A percentile compares a stretch with the other conserved stretches of the same genome.
phyloP scores from a whole-genome alignment of 2,329 filamentous ascomycete genomes.

The Verticillium albo-atrum region DNA sequence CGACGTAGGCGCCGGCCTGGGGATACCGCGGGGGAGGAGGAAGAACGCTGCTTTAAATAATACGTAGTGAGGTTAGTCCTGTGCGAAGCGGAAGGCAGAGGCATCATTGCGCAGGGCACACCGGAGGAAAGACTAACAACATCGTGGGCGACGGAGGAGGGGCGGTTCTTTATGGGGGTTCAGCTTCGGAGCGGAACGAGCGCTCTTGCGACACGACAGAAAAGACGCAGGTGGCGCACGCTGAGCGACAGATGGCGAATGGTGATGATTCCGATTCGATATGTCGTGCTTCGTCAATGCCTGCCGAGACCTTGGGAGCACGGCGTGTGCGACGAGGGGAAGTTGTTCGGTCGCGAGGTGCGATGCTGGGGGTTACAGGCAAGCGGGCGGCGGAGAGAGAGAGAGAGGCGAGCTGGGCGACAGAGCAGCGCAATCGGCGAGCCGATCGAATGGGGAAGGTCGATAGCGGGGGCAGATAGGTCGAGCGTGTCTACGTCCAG shows the following conservation, averaged over 20 bases:
- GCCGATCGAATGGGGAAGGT: not conserved
- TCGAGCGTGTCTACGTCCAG: not conserved
- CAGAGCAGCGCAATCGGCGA: not conserved
- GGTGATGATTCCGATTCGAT: not conserved
- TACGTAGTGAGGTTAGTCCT: not conserved
- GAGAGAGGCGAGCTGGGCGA: not conserved
- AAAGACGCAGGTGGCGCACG: not conserved
- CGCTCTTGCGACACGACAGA: not conserved
- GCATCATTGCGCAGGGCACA: not conserved
- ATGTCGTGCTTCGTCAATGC: not conserved
- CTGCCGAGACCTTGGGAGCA: not conserved
- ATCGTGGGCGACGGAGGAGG: not conserved
- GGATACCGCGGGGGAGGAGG: slow-evolving; percentile 85
- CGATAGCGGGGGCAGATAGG: not conserved
- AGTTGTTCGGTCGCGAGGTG: not conserved
- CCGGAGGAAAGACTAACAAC: not conserved
- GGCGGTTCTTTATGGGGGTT: not conserved
- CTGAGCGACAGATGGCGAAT: not conserved
- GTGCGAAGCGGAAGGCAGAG: not conserved
- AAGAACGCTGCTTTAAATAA: slow-evolving; percentile 57
- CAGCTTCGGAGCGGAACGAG: not conserved
- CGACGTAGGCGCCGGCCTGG: slow-evolving; percentile 67
- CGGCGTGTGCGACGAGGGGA: not conserved
- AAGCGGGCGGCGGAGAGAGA: not conserved
- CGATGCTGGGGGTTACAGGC: not conserved